Percentiles rank a stretch among this genome's conserved stretches.
Evolutionary conservation across 164 flowering plant genomes (phyloP).

Genomic region (Kingdonia uniflora): DNA sequence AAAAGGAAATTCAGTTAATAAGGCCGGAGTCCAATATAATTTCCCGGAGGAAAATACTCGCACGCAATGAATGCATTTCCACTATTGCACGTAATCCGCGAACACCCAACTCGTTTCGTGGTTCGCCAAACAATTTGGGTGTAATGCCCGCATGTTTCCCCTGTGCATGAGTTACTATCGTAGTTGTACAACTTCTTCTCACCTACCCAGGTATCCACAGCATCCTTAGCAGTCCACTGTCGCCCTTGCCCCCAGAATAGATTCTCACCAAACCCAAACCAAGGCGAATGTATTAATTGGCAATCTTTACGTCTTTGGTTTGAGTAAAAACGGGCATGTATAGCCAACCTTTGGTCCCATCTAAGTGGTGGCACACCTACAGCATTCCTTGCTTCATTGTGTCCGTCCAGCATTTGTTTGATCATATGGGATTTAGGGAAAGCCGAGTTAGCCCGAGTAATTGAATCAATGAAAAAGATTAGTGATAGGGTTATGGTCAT

Average conservation of each 20-base stretch:
- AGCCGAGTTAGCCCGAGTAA: background rate
- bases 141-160: constrained; percentile 9
- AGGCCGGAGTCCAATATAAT: constrained; percentile 14
- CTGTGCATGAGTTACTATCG: constrained; percentile 7
- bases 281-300: constrained; percentile 14
- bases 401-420: constrained; percentile 11
- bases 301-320: constrained; percentile 15
- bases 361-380: constrained; percentile 18
- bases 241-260: constrained; percentile 13
- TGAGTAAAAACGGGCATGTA: constrained; percentile 14
- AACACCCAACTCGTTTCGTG: constrained; percentile 14
- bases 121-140: constrained; percentile 22
- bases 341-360: constrained; percentile 13
- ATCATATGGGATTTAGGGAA: constrained; percentile 4
- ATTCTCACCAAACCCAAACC: constrained; percentile 11
- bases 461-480: background rate
- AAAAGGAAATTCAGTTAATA: no score
- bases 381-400: constrained; percentile 14
- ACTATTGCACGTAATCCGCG: constrained; percentile 13
- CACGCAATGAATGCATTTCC: constrained; percentile 14
- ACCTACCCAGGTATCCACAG: constrained; percentile 15
- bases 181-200: constrained; percentile 14
- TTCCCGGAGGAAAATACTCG: constrained; percentile 18
- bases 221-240: constrained; percentile 12
- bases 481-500: background rate